Evolutionary conservation across 129 eudicot genomes (phyloP).

Genomic region (Lactuca sativa): DNA sequence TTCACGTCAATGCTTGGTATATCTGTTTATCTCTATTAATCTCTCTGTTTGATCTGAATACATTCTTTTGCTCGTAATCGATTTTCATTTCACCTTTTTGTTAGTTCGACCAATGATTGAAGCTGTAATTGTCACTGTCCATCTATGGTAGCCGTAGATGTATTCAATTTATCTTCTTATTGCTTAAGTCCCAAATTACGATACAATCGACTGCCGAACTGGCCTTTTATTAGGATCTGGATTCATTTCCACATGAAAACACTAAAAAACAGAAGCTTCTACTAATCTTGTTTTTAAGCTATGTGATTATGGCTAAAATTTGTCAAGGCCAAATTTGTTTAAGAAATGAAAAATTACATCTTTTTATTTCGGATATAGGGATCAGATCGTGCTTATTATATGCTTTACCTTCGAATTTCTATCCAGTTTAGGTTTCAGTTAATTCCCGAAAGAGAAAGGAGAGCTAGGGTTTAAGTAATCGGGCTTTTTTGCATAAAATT

Average conservation of each 20-base stretch:
- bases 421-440: background rate
- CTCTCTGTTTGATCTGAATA: conserved; percentile 7
- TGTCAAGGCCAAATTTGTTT: background rate
- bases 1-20: conserved; percentile 30
- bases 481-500: conserved; percentile 4
- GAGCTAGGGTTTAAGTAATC: background rate
- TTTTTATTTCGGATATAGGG: background rate
- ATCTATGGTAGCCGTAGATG: background rate
- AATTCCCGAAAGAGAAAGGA: background rate
- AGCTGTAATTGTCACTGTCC: background rate
- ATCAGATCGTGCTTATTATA: background rate
- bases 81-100: background rate
- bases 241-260: background rate
- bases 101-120: background rate
- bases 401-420: background rate
- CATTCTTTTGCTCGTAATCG: background rate
- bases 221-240: background rate
- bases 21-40: background rate
- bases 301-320: background rate
- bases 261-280: background rate
- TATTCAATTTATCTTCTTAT: background rate
- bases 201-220: background rate
- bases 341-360: background rate
- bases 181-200: background rate
- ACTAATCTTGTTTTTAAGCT: background rate